These are phyloP conservation scores for Bipolaris oryzae DNA, from an alignment of 2,329 filamentous ascomycete species.

Conservation along the genomic window DNA sequence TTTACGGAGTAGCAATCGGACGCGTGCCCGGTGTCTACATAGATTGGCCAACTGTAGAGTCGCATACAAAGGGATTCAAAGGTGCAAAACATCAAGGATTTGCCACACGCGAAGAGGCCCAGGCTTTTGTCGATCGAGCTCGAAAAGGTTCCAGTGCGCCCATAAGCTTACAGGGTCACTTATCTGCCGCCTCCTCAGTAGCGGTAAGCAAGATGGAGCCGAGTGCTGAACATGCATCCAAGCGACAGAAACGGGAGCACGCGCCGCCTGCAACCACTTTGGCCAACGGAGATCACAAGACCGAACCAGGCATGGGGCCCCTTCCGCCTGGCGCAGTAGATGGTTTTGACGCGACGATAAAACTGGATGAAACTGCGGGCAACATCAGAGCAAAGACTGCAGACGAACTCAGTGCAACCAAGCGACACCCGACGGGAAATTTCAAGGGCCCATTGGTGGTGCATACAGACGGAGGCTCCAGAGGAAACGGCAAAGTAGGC, in stretches of 20 bases:
- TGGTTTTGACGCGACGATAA: slow-evolving; percentile 65
- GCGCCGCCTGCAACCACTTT: slow-evolving; percentile 18
- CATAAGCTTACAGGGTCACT: slow-evolving; percentile 36
- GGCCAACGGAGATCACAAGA: slow-evolving; percentile 22
- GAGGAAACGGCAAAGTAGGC: slow-evolving; percentile 62
- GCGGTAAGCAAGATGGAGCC: slow-evolving; percentile 21
- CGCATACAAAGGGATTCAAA: slow-evolving; percentile 75
- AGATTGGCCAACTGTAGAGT: slow-evolving; percentile 71
- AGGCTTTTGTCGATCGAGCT: slow-evolving; percentile 68
- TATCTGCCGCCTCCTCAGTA: slow-evolving; percentile 34
- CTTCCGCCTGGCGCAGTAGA: slow-evolving; percentile 63
- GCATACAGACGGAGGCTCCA: slow-evolving; percentile 68
- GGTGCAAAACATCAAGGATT: slow-evolving; percentile 63
- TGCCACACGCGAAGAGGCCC: slow-evolving; percentile 67
- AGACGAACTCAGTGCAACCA: slow-evolving; percentile 55
- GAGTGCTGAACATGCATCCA: slow-evolving; percentile 31
- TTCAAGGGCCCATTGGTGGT: slow-evolving; percentile 61
- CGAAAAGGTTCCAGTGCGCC: slow-evolving; percentile 37
- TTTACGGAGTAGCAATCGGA: slow-evolving; percentile 66
- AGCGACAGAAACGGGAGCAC: slow-evolving; percentile 48
- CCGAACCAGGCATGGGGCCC: slow-evolving; percentile 61
- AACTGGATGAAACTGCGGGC: slow-evolving; percentile 60
- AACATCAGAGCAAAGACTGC: slow-evolving; percentile 62
- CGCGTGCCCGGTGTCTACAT: slow-evolving; percentile 66
- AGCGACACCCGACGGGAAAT: slow-evolving; percentile 52